A percentile compares a stretch with the other conserved stretches of the same genome.
Evolutionary conservation across 2,329 filamentous ascomycete species (phyloP).

Genomic region (Aureobasidium sp.): DNA sequence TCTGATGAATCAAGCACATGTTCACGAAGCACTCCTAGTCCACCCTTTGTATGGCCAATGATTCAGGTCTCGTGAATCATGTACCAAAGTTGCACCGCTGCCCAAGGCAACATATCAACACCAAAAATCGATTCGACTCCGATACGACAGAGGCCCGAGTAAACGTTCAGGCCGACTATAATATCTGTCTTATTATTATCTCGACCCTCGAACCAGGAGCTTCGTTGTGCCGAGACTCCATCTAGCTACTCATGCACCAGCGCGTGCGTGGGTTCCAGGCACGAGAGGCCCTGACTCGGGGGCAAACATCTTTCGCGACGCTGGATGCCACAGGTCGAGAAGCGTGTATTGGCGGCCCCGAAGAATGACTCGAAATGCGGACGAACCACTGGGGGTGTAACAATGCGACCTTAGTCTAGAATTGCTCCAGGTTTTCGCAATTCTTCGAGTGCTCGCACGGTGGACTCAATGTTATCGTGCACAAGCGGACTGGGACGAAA

Average conservation of each 20-base stretch:
- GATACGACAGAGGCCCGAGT: not conserved
- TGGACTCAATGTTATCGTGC: no score
- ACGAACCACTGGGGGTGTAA: not conserved
- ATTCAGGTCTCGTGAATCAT: not conserved
- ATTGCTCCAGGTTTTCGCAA: not conserved
- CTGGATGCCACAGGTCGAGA: not conserved
- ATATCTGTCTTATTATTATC: not conserved
- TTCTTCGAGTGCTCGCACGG: not conserved
- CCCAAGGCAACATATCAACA: not conserved
- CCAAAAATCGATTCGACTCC: not conserved
- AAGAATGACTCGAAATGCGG: not conserved
- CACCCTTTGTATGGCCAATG: not conserved
- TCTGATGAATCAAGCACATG: not conserved
- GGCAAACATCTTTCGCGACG: not conserved
- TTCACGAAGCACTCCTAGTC: no score
- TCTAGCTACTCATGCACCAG: not conserved
- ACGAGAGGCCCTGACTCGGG: not conserved
- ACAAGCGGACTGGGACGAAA: not conserved
- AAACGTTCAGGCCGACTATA: not conserved
- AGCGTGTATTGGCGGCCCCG: no score
- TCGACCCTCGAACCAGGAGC: not conserved
- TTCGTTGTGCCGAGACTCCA: not conserved
- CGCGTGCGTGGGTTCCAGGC: not conserved
- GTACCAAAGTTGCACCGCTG: not conserved
- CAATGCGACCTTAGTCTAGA: not conserved